A percentile compares a stretch with the other conserved stretches of the same genome.
phyloP scores from a whole-genome alignment of 2,329 filamentous ascomycete species.

The Colletotrichum sojae region DNA sequence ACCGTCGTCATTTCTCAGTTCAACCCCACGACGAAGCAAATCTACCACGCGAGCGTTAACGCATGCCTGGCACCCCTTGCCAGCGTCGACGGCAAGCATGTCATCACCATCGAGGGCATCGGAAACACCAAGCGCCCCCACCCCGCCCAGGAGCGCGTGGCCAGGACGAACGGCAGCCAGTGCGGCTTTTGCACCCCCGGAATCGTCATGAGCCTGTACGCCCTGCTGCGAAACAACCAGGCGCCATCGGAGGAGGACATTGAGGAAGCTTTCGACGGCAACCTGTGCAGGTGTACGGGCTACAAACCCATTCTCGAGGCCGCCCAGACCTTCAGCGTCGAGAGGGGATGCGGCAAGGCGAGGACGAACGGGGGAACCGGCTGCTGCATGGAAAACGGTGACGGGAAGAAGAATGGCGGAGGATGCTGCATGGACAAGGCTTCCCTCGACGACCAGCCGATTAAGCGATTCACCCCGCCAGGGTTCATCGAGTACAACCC shows the following conservation, averaged over 20 bases:
- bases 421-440: conserved; percentile 79
- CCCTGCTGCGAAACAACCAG: conserved; percentile 87
- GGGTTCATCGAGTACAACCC: conserved; percentile 96
- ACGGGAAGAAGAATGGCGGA: conserved; percentile 54
- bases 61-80: conserved; percentile 94
- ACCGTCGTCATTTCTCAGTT: conserved; percentile 95
- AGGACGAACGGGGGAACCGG: conserved; percentile 66
- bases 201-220: conserved; percentile 98
- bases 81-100: conserved; percentile 96
- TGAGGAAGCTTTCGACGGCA: conserved; percentile 97
- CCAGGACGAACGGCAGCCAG: conserved; percentile 92
- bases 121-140: conserved; percentile 90
- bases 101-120: conserved; percentile 97
- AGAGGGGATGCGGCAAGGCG: conserved; percentile 64
- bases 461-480: conserved; percentile 83
- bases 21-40: conserved; percentile 91
- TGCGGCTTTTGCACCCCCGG: conserved; percentile 96
- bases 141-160: conserved; percentile 90
- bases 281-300: conserved; percentile 94
- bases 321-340: conserved; percentile 86
- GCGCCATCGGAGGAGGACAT: conserved; percentile 84
- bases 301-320: conserved; percentile 96
- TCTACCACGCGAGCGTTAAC: conserved; percentile 97
- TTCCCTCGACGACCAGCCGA: conserved; percentile 64
- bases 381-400: conserved; percentile 80